Evolutionary conservation across 768 basidiomycete species (phyloP).

Genomic region (Filobasidium wieringae): DNA sequence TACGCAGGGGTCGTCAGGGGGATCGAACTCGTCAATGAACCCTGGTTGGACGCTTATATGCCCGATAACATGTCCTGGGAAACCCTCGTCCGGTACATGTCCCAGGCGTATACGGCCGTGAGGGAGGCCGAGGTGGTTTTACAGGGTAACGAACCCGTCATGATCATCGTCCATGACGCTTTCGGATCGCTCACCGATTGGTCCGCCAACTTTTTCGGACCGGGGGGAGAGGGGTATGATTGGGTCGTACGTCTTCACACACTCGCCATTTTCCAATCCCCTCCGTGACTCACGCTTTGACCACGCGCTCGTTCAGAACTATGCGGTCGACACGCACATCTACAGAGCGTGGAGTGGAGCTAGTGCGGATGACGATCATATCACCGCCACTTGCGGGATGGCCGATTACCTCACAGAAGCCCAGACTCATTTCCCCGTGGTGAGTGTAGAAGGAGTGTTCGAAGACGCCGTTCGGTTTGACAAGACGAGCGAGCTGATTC

Average conservation of each 20-base stretch:
- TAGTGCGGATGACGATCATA: conserved; percentile 25
- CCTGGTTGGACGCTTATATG: conserved; percentile 25
- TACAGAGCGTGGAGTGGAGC: conserved; percentile 21
- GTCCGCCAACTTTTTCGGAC: conserved; percentile 12
- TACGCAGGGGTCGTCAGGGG: conserved; percentile 31
- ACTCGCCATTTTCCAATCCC: too few species aligned
- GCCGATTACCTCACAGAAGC: conserved; percentile 16
- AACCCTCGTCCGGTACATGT: conserved; percentile 21
- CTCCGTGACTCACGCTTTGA: too few species aligned
- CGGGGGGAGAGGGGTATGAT: conserved; percentile 13
- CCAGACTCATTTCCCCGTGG: conserved; percentile 22
- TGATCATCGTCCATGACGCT: conserved; percentile 30
- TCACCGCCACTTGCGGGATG: conserved; percentile 22
- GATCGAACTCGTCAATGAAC: conserved; percentile 17
- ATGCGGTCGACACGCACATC: conserved; percentile 29
- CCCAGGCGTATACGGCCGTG: conserved; percentile 23
- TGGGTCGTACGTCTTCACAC: too few species aligned
- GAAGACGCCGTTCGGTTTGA: neutral
- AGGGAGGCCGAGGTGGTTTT: conserved; percentile 21
- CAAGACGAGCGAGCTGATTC: neutral
- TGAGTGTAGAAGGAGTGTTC: conserved; percentile 8
- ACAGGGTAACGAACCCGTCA: conserved; percentile 18
- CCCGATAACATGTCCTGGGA: conserved; percentile 24
- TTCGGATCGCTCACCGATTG: conserved; percentile 29
- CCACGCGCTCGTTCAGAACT: too few species aligned